phyloP scores from a whole-genome alignment of 148 eudicot species.

The Pouteria glomerata region DNA sequence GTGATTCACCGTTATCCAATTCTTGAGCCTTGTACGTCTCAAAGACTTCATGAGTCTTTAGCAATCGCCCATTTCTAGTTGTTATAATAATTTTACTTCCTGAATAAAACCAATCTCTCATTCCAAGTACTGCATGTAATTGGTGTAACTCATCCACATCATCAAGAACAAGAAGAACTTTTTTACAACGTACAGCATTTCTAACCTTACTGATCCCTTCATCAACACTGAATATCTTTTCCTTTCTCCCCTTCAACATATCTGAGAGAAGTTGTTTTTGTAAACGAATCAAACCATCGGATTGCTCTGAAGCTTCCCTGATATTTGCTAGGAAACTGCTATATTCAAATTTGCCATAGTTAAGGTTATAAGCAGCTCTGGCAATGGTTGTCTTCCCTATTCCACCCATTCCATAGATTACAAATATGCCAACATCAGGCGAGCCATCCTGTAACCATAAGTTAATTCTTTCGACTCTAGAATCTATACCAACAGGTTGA shows the following conservation, averaged over 20 bases:
- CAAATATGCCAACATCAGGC: too few species aligned
- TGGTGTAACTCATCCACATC: neutral
- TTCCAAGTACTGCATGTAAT: neutral
- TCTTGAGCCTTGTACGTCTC: neutral
- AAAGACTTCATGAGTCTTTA: neutral
- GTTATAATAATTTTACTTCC: slow-evolving; percentile 4
- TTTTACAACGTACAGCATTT: neutral
- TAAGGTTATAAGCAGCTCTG: neutral
- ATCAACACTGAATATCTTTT: neutral
- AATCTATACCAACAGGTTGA: too few species aligned
- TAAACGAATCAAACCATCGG: neutral
- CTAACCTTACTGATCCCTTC: neutral
- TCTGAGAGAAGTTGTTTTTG: neutral
- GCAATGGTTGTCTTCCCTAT: neutral
- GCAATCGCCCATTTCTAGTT: neutral
- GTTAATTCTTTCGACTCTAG: too few species aligned
- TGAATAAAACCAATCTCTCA: neutral
- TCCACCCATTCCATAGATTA: too few species aligned
- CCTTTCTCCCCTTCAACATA: neutral
- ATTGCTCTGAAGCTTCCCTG: neutral
- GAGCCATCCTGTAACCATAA: too few species aligned
- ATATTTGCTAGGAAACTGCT: neutral
- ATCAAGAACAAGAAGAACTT: slow-evolving; percentile 1
- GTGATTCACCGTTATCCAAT: neutral
- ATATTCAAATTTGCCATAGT: neutral